A percentile compares a stretch with the other conserved stretches of the same genome.
Conservation (phyloP, 805 yeast species). For the Kodamaea nitidulidarum region DNA sequence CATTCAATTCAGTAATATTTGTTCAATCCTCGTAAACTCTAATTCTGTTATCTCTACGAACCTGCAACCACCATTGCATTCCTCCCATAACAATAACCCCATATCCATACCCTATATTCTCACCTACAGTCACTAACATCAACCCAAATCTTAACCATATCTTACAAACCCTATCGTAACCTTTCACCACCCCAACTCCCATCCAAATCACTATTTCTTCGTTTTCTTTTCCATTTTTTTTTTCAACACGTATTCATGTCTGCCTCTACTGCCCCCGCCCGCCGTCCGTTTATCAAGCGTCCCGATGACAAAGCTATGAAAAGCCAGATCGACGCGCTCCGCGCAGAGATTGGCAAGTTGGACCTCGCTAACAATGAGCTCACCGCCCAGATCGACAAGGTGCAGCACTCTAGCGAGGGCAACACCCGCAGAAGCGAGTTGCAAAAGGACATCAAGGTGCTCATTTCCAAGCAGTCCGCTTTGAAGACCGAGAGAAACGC, state of each 20-base stretch:
- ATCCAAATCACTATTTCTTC: no score
- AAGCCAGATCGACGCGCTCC: conserved; percentile 50
- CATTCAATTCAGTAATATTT: no score
- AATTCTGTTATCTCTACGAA: no score
- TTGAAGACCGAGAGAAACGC: conserved; percentile 46
- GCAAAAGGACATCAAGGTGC: conserved; percentile 35
- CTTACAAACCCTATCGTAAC: no score
- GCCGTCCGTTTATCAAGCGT: conserved; percentile 59
- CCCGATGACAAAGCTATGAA: conserved; percentile 70
- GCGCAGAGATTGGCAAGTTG: conserved; percentile 59
- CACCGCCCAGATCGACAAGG: conserved; percentile 49
- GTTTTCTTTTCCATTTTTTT: neutral
- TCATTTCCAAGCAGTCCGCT: conserved; percentile 44
- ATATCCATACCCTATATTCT: no score
- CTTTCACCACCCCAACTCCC: no score
- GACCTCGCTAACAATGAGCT: conserved; percentile 51
- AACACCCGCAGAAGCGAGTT: conserved; percentile 31
- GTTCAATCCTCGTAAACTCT: no score
- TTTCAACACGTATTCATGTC: conserved; percentile 7
- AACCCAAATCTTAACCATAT: no score
- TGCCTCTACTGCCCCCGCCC: conserved; percentile 11
- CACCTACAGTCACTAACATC: no score
- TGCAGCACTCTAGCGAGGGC: conserved; percentile 29
- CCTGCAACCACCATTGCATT: no score
- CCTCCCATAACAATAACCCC: no score